Evolutionary conservation across 169 alveolate genomes (phyloP), one percentile per base, ranked within the genome.

Genomic region (Pseudocohnilembus persalinus): DNA sequence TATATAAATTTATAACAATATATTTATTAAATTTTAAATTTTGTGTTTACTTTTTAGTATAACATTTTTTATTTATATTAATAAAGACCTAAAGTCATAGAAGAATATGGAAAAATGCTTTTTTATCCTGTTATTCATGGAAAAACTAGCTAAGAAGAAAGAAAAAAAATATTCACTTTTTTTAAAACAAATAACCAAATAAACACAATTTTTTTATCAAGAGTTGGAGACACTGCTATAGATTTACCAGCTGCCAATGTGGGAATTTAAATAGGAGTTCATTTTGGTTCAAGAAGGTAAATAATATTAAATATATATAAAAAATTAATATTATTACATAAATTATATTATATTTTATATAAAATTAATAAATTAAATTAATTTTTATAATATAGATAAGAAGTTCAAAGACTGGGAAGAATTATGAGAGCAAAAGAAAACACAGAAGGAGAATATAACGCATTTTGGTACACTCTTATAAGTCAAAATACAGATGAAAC

Each of bases 161-260:
- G 99, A 88, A 96, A 96, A 80, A 91, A 94, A n/a, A 96, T 97
- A 29, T 95, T 98, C 65, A 95, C 96, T 87, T 96, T 96, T 74
- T 99, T 99, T 93, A 96, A 97, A 88, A 94, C 93, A 82, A 93
- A 94, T 33, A 94, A 84, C 74, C 94, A 95, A 75, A 92, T 96
- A 74, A 98, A 98, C 91, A 96, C 99, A 4, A 96, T 98, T 29
- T 94, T 98, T 63, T 95, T 99, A 49, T 97, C 99, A 77, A 97
- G 98, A 89, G 99, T 99, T 30, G 99, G 99, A n/a, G 99, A 99
- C 92, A 99, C 98, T 77, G 99, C 99, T 24, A 98, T 99, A 28
- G 99, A 99, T 91, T 94, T 99, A 16, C 99, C 99, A 16, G 93
- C 97, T 65, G 99, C 99, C 1, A 99, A 98, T 90, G 99, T 99